These are phyloP conservation scores for Fusarium sororula DNA, from an alignment of 2,329 filamentous ascomycete species.

Conservation along the genomic window DNA sequence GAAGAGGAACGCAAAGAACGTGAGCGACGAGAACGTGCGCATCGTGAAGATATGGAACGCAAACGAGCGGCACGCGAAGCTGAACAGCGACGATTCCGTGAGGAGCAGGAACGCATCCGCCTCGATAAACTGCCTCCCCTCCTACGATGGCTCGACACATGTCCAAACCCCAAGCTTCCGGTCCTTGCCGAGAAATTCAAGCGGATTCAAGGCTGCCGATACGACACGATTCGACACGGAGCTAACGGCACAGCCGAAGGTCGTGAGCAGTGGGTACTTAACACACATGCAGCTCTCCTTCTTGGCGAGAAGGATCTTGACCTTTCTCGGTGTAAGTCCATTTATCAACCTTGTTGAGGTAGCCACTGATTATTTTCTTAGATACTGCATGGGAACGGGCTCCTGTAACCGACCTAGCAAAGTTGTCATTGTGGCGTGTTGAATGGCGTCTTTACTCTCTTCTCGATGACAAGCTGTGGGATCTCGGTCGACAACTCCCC, in stretches of 20 bases:
- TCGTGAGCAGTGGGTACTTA: slow-evolving; percentile 73
- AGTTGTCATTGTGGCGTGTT: slow-evolving; percentile 67
- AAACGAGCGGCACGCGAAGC: slow-evolving; percentile 61
- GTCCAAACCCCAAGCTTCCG: slow-evolving; percentile 60
- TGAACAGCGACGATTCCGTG: slow-evolving; percentile 59
- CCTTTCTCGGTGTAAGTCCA: slow-evolving; percentile 66
- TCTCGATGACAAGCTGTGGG: slow-evolving; percentile 58
- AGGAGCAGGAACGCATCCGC: slow-evolving; percentile 64
- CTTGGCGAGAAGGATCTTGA: slow-evolving; percentile 71
- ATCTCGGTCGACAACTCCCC: slow-evolving; percentile 62
- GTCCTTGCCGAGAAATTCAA: slow-evolving; percentile 64
- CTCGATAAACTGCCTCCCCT: slow-evolving; percentile 67
- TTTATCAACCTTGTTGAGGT: neutral
- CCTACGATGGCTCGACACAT: slow-evolving; percentile 67
- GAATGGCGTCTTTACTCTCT: slow-evolving; percentile 67
- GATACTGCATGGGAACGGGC: slow-evolving; percentile 68
- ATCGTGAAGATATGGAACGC: slow-evolving; percentile 58
- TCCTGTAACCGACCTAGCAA: slow-evolving; percentile 63
- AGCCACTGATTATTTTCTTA: slow-evolving; percentile 42
- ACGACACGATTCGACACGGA: slow-evolving; percentile 67
- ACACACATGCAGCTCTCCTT: slow-evolving; percentile 70
- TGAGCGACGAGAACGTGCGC: slow-evolving; percentile 56
- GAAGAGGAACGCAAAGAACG: slow-evolving; percentile 62
- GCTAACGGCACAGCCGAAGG: slow-evolving; percentile 63
- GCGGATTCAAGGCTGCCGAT: slow-evolving; percentile 68